A percentile compares a stretch with the other conserved stretches of the same genome.
phyloP scores from a whole-genome alignment of 305 asterid species.

The Fraxinus platypoda region DNA sequence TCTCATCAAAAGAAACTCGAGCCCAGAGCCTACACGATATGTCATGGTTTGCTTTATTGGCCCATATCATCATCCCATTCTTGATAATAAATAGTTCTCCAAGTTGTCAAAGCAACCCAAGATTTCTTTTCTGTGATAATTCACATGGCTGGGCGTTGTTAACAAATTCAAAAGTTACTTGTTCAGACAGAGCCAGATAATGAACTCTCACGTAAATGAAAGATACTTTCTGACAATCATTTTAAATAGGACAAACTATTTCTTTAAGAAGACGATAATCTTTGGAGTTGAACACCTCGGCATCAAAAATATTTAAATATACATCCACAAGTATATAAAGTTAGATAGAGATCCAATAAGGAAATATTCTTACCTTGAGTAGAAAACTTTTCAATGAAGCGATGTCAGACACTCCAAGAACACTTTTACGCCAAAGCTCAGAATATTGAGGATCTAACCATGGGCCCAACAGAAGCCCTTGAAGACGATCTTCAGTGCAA shows the following conservation, averaged over 20 bases:
- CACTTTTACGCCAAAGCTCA: constrained; percentile 59
- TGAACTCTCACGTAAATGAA: neutral
- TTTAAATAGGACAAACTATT: neutral
- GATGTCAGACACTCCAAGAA: constrained; percentile 44
- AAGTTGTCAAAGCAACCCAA: constrained; percentile 12
- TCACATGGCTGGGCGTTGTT: constrained; percentile 7
- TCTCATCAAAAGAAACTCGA: neutral
- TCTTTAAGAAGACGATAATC: neutral
- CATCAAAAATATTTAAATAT: constrained; percentile 2
- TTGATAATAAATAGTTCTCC: neutral
- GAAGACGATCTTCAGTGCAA: constrained; percentile 75
- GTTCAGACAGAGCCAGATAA: neutral
- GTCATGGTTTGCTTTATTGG: constrained; percentile 17
- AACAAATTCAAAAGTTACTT: constrained; percentile 4
- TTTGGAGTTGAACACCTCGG: neutral
- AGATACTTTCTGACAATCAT: neutral
- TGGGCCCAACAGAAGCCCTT: constrained; percentile 86
- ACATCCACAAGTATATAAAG: constrained; percentile 7
- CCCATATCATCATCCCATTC: constrained; percentile 10
- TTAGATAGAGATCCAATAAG: neutral
- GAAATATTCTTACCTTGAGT: constrained; percentile 54
- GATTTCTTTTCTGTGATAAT: neutral
- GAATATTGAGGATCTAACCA: constrained; percentile 83
- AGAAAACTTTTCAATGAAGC: constrained; percentile 48
- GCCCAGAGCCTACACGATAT: neutral